A percentile compares a stretch with the other conserved stretches of the same genome.
phyloP scores from a whole-genome alignment of 441 rosid species.

The Lepidium campestre region DNA sequence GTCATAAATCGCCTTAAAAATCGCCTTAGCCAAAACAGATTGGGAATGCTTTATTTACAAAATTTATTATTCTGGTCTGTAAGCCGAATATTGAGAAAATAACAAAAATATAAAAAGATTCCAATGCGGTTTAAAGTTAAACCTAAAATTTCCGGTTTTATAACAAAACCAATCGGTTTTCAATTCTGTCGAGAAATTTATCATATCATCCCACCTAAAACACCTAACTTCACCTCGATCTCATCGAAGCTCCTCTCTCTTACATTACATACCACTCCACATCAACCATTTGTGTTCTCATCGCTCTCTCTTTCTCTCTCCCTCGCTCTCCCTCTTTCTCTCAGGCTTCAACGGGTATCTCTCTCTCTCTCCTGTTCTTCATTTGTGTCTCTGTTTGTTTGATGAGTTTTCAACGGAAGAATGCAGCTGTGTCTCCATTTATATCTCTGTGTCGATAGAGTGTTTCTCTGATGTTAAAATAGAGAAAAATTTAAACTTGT shows the following conservation, averaged over 20 bases:
- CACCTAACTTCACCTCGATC: not conserved
- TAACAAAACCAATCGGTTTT: not conserved
- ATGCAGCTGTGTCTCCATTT: conserved; percentile 8
- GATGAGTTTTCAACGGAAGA: not conserved
- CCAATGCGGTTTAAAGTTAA: not conserved
- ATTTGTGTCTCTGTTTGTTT: not conserved
- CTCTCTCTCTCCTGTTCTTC: not conserved
- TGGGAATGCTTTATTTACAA: no score
- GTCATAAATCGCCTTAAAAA: no score
- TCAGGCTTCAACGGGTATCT: conserved; percentile 29
- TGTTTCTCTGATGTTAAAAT: not conserved
- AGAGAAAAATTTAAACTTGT: not conserved
- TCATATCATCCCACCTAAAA: not conserved
- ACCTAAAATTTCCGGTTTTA: not conserved
- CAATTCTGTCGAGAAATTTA: not conserved
- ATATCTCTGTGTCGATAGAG: not conserved
- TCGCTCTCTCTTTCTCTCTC: no score
- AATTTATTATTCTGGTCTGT: no score
- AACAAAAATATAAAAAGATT: not conserved
- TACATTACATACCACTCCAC: not conserved
- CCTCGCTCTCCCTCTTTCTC: conserved; percentile 16
- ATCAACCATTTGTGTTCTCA: not conserved
- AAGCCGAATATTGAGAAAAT: no score
- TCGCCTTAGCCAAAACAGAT: no score
- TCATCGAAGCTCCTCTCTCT: conserved; percentile 17